Evolutionary conservation across 129 eudicot genomes (phyloP).

Genomic region (Pittosporum tobira): DNA sequence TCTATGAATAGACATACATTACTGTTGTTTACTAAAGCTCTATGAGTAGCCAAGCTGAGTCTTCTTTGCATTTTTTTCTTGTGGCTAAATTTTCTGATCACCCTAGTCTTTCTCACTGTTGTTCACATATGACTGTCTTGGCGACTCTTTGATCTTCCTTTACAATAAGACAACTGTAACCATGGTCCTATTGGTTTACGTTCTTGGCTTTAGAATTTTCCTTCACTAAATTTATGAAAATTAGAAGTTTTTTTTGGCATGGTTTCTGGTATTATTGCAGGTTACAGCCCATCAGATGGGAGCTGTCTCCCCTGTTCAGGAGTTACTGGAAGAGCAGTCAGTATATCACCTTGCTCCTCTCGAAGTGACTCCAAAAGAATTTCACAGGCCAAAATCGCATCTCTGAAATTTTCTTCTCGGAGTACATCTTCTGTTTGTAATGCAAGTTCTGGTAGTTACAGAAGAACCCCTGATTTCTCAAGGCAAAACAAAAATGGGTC

Average conservation of each 20-base stretch:
- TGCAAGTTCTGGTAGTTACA: slow-evolving; percentile 55
- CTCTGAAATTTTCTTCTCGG: slow-evolving; percentile 30
- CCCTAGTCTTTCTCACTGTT: neutral
- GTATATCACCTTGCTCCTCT: slow-evolving; percentile 38
- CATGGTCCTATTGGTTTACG: no score
- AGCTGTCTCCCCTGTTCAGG: slow-evolving; percentile 40
- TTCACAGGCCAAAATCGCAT: slow-evolving; percentile 23
- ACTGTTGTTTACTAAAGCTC: no score
- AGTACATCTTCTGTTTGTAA: slow-evolving; percentile 41
- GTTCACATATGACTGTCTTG: neutral
- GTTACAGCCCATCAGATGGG: slow-evolving; percentile 53
- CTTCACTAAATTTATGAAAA: no score
- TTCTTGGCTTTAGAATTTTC: no score
- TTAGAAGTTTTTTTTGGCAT: neutral
- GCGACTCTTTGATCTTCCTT: no score
- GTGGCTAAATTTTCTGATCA: no score
- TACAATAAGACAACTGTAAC: no score
- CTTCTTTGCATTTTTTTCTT: no score
- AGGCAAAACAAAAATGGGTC: slow-evolving; percentile 30
- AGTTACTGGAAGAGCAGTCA: slow-evolving; percentile 35
- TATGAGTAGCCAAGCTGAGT: no score
- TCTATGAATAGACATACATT: no score
- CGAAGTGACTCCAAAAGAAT: slow-evolving; percentile 27
- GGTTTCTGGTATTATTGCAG: slow-evolving; percentile 27
- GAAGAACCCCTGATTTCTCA: slow-evolving; percentile 78